Evolutionary conservation across 164 flowering plant genomes (phyloP).

Genomic region (Euptelea pleiosperma): DNA sequence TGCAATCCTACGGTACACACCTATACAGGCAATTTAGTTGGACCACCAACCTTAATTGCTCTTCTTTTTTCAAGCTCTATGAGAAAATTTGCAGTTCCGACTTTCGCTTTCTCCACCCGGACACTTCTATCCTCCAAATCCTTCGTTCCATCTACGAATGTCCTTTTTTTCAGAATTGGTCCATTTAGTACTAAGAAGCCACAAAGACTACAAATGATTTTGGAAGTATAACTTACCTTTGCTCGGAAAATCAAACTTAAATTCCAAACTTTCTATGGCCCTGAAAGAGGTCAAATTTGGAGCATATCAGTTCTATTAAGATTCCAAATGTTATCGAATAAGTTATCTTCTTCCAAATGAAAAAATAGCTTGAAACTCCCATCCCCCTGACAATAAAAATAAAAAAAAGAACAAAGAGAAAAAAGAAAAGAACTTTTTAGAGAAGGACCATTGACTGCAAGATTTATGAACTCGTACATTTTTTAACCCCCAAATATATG

Average conservation of each 20-base stretch:
- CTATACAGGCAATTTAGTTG: too few relatives aligned
- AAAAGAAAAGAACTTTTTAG: too few relatives aligned
- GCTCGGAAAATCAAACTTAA: neutral
- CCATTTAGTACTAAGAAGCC: neutral
- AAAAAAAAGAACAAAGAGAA: too few relatives aligned
- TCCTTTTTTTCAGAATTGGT: too few relatives aligned
- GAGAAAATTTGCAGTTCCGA: slow-evolving; percentile 64
- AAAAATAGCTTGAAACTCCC: too few relatives aligned
- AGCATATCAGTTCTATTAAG: neutral
- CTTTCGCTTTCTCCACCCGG: slow-evolving; percentile 35
- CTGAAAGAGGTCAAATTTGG: slow-evolving; percentile 6
- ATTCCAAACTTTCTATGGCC: slow-evolving; percentile 1
- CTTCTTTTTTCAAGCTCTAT: slow-evolving; percentile 63
- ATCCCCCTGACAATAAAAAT: too few relatives aligned
- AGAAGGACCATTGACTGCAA: too few relatives aligned
- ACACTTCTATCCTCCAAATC: slow-evolving; percentile 33
- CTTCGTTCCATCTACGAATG: slow-evolving; percentile 13
- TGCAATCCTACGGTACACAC: too few relatives aligned
- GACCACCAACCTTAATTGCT: slow-evolving; percentile 73
- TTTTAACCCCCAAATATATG: too few relatives aligned
- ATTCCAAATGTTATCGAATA: too few relatives aligned
- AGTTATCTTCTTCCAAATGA: too few relatives aligned
- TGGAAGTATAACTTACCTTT: slow-evolving; percentile 12
- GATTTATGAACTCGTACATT: too few relatives aligned
- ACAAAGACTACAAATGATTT: neutral